Evolutionary conservation across 495 filamentous ascomycete genomes (phyloP), one percentile per base, ranked within the genome.

Genomic region (Pyrenula massariospora): DNA sequence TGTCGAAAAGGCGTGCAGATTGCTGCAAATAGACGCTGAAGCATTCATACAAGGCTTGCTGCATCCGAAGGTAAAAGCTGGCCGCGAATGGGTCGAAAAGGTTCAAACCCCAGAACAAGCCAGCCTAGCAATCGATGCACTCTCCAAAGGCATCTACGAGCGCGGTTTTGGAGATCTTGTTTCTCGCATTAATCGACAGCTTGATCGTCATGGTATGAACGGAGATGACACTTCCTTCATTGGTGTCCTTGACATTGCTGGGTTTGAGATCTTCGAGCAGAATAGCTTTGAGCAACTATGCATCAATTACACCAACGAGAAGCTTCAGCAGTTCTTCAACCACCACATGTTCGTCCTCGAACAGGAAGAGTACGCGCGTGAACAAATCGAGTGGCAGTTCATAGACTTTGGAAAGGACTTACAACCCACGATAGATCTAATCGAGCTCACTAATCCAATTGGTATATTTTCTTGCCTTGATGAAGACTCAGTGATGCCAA

Each of bases 301-400:
- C 73, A 99, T 99, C 75, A 99, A 99, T 66, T 99, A 97, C 71
- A 97, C 94, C 57, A 99, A 99, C 68, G 94, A 99, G 67, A 99
- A 96, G 68, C 82, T 99, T 3, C 94, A 99, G 66, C 94, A 99
- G 61, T 99, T 97, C 68, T 99, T 99, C 79, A 99, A 99, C 58
- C 94, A 99, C 62, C 94, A 99, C 73, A 99, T 99, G 94, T 99
- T 99, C 67, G 94, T 99, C 21, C 72, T 99, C 21, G 94, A 99
- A 65, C 94, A 99, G 65, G 94, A 99, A 66, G 94, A 99, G 68
- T 99, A 99, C 69, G 91, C 94, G 15, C 73, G 91, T 53, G 94
- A 99, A 66, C 88, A 95, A 67, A 99, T 99, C 62, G 92, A 99
- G 71, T 99, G 94, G 94, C 89, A 96, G 65, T 99, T 99, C 66